phyloP scores from a whole-genome alignment of 2,329 filamentous ascomycete genomes.

The Cercospora sp. region DNA sequence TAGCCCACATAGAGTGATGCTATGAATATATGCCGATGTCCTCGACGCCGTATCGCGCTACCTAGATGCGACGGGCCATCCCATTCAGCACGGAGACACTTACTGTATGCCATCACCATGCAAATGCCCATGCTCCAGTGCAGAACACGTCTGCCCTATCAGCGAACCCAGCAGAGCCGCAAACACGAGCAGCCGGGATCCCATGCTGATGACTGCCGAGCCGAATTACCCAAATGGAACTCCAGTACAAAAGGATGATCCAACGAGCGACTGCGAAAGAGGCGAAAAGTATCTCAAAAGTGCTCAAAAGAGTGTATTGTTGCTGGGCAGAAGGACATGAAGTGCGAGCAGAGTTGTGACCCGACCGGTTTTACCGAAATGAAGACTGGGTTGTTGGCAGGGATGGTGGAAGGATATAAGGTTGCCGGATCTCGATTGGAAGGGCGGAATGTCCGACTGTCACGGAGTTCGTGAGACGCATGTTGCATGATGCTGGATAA shows the following conservation, averaged over 20 bases:
- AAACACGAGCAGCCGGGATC: neutral
- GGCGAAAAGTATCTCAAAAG: neutral
- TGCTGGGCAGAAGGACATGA: neutral
- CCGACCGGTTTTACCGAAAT: neutral
- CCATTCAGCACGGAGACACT: neutral
- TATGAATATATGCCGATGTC: no score
- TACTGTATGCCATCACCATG: neutral
- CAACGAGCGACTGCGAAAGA: neutral
- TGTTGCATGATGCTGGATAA: no score
- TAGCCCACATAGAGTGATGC: no score
- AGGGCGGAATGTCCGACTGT: neutral
- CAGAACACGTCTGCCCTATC: neutral
- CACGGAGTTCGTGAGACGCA: no score
- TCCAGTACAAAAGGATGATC: no score
- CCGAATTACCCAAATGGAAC: no score
- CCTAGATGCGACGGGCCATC: no score
- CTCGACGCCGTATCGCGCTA: no score
- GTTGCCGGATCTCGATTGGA: neutral
- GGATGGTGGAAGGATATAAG: neutral
- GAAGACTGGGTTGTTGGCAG: neutral
- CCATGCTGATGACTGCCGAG: no score
- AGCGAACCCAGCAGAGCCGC: neutral
- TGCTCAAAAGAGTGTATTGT: neutral
- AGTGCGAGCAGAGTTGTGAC: neutral
- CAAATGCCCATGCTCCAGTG: neutral